phyloP scores from a whole-genome alignment of 2,329 filamentous ascomycete genomes.

The Didymella pomorum region DNA sequence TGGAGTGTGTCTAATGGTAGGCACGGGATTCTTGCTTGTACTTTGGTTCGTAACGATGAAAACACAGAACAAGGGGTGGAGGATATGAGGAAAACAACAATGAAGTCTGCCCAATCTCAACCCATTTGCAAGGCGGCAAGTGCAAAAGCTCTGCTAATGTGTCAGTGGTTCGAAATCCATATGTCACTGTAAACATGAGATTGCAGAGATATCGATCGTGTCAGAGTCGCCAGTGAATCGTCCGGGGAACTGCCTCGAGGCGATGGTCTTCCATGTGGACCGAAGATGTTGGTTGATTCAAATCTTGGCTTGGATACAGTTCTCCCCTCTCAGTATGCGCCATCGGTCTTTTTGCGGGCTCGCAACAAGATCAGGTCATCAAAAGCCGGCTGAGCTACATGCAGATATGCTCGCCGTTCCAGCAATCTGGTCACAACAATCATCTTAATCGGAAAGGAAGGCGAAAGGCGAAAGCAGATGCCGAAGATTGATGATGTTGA shows the following conservation, averaged over 20 bases:
- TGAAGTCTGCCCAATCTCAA: neutral
- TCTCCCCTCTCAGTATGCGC: neutral
- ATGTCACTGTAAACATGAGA: neutral
- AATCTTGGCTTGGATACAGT: neutral
- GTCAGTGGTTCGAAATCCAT: neutral
- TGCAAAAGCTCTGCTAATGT: neutral
- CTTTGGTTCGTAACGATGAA: conserved; percentile 38
- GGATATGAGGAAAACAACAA: conserved; percentile 30
- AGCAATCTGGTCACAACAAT: neutral
- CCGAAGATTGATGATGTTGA: neutral
- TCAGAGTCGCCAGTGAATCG: neutral
- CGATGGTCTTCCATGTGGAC: neutral
- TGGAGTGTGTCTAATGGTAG: conserved; percentile 45
- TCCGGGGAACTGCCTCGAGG: neutral
- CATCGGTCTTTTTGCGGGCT: neutral
- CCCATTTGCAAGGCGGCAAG: neutral
- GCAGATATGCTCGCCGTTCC: neutral
- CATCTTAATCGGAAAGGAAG: neutral
- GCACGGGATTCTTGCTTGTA: conserved; percentile 34
- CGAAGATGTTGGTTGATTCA: neutral
- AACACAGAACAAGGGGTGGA: conserved; percentile 42
- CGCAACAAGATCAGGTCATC: no score
- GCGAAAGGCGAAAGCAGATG: neutral
- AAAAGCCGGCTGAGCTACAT: neutral
- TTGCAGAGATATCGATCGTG: neutral